Conservation (phyloP, 495 filamentous ascomycete species). For the Aspergillus conjunctus region DNA sequence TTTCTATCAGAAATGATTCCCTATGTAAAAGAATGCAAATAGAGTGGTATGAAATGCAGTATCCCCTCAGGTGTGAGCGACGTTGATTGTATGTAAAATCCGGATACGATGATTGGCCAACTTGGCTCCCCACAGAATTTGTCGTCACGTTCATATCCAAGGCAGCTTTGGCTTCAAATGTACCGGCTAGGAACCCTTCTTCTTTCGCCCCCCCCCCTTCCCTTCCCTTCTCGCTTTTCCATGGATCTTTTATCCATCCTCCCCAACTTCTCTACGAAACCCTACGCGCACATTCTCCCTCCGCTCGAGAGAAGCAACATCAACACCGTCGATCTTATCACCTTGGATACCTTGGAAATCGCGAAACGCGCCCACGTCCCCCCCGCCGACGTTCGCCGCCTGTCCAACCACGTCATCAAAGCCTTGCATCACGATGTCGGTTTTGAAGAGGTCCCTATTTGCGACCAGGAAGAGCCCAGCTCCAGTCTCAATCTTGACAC, state of each 20-base stretch:
- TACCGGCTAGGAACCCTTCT: not conserved
- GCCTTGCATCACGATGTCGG: conserved; percentile 69
- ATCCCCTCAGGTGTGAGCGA: too few species aligned
- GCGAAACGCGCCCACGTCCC: conserved; percentile 85
- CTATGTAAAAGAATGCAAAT: too few species aligned
- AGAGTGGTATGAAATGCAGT: too few species aligned
- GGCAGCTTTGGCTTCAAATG: not conserved
- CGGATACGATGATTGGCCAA: not conserved
- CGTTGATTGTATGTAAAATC: not conserved
- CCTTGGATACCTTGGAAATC: conserved; percentile 79
- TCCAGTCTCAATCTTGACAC: conserved; percentile 32
- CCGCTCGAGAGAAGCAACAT: conserved; percentile 74
- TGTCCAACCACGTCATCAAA: conserved; percentile 63
- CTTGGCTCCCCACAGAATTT: not conserved
- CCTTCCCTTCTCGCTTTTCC: conserved; percentile 22
- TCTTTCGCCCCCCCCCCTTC: conserved; percentile 1
- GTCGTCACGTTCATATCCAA: not conserved
- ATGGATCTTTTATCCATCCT: conserved; percentile 86
- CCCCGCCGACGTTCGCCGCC: conserved; percentile 71
- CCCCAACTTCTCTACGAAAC: conserved; percentile 71
- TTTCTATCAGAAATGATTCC: too few species aligned
- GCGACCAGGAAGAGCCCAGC: conserved; percentile 26
- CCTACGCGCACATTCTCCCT: conserved; percentile 73
- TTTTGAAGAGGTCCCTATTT: conserved; percentile 31
- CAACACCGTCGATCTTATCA: conserved; percentile 82